Conservation (phyloP, 1,284 basidiomycete genomes). For the Salmacisia buchloeana region DNA sequence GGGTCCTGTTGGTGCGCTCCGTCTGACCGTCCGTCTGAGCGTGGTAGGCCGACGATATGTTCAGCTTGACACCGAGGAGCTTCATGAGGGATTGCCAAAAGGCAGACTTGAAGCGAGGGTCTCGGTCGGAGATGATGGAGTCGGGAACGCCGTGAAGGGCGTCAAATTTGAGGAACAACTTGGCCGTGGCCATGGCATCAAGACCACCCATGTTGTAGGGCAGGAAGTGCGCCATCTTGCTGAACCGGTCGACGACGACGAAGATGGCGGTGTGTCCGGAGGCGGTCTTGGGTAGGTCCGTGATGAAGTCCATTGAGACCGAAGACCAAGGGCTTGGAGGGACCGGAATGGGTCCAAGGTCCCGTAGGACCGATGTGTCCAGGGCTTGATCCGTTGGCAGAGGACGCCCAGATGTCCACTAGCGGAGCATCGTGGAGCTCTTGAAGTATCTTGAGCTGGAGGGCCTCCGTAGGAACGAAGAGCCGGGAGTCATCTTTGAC, state of each 20-base stretch:
- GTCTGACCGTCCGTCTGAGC: constrained; percentile 54
- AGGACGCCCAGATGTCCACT: constrained; percentile 52
- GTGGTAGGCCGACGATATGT: constrained; percentile 37
- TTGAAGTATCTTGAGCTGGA: no score
- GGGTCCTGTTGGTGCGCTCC: constrained; percentile 32
- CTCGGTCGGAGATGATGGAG: background rate
- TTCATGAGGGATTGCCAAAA: constrained; percentile 4
- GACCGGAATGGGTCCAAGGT: background rate
- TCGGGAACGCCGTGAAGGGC: background rate
- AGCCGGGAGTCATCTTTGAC: no score
- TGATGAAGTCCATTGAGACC: constrained; percentile 2
- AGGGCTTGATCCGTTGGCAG: background rate
- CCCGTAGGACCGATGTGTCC: background rate
- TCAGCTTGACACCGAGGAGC: constrained; percentile 33
- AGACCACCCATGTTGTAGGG: constrained; percentile 8
- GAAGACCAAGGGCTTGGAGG: background rate
- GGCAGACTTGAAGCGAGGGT: background rate
- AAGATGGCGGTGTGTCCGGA: constrained; percentile 10
- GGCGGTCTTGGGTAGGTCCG: background rate
- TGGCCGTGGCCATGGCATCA: background rate
- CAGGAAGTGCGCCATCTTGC: constrained; percentile 16
- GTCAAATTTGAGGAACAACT: background rate
- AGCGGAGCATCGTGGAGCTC: constrained; percentile 27
- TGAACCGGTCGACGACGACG: constrained; percentile 11
- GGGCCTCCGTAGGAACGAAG: no score